A percentile compares a stretch with the other conserved stretches of the same genome.
Evolutionary conservation across 148 eudicot species (phyloP).

Genomic region (Camellia granthamiana): DNA sequence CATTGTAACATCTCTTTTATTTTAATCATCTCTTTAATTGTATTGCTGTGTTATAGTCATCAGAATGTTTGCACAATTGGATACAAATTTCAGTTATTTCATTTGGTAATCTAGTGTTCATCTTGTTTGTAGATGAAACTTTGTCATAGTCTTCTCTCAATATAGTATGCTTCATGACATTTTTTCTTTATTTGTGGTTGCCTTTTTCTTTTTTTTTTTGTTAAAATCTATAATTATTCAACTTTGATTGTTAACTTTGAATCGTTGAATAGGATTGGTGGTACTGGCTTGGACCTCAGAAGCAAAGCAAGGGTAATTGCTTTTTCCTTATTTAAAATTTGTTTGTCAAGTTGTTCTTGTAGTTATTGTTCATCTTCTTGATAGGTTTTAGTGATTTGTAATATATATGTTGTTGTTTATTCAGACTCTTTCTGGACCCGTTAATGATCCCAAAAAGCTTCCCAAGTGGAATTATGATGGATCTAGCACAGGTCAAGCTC

Average conservation of each 20-base stretch:
- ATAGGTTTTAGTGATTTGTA: not conserved
- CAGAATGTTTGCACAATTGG: too few relatives aligned
- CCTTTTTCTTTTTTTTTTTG: not conserved
- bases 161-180: not conserved
- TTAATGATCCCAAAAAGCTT: conserved; percentile 36
- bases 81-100: too few relatives aligned
- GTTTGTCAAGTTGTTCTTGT: not conserved
- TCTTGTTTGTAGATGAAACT: too few relatives aligned
- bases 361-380: not conserved
- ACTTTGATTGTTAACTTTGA: not conserved
- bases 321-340: not conserved
- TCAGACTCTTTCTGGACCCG: conserved; percentile 46
- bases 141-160: too few relatives aligned
- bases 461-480: conserved; percentile 64
- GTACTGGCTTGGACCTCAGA: conserved; percentile 86
- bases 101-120: too few relatives aligned
- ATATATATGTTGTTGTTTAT: not conserved
- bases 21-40: too few relatives aligned
- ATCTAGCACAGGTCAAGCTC: conserved; percentile 61
- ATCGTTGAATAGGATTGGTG: conserved; percentile 69
- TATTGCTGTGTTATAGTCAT: too few relatives aligned
- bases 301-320: conserved; percentile 86
- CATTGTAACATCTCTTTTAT: too few relatives aligned
- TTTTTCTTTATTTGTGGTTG: not conserved
- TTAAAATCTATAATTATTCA: not conserved